phyloP scores from a whole-genome alignment of 352 stramenopile genomes.

The Pythium graminicola region DNA sequence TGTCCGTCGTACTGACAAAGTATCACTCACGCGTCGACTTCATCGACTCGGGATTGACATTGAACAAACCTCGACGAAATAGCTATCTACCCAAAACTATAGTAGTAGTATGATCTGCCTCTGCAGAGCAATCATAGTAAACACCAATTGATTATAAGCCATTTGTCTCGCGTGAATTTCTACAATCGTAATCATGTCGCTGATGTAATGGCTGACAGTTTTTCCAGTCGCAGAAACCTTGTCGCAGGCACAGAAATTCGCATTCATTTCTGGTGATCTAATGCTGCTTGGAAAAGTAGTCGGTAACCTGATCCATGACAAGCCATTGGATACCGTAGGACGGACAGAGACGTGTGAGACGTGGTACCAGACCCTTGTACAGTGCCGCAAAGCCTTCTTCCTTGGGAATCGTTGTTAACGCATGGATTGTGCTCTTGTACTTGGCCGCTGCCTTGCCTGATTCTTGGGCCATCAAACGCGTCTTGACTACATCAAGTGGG shows the following conservation, averaged over 20 bases:
- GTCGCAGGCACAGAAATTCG: too few relatives aligned
- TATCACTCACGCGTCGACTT: constrained; percentile 4
- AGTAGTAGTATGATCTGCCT: too few relatives aligned
- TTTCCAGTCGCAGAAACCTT: too few relatives aligned
- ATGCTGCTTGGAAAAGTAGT: constrained; percentile 49
- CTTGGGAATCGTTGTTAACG: constrained; percentile 87
- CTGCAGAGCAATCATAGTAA: too few relatives aligned
- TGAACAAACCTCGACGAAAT: neutral
- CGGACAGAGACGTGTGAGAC: constrained; percentile 87
- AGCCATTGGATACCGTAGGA: constrained; percentile 86
- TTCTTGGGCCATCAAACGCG: constrained; percentile 89
- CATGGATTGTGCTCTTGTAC: constrained; percentile 92
- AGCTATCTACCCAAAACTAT: neutral
- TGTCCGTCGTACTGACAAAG: neutral
- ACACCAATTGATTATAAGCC: too few relatives aligned
- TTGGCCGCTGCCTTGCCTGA: constrained; percentile 83
- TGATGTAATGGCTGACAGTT: too few relatives aligned
- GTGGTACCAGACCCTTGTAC: constrained; percentile 96
- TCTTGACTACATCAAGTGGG: constrained; percentile 97
- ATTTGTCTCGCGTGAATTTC: too few relatives aligned
- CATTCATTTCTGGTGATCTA: too few relatives aligned
- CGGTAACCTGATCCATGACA: constrained; percentile 79
- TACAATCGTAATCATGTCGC: too few relatives aligned
- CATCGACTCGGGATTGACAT: constrained; percentile 8
- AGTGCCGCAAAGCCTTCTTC: constrained; percentile 93